Evolutionary conservation across 495 filamentous ascomycete species (phyloP).

Genomic region (Aspergillus kassunensis): DNA sequence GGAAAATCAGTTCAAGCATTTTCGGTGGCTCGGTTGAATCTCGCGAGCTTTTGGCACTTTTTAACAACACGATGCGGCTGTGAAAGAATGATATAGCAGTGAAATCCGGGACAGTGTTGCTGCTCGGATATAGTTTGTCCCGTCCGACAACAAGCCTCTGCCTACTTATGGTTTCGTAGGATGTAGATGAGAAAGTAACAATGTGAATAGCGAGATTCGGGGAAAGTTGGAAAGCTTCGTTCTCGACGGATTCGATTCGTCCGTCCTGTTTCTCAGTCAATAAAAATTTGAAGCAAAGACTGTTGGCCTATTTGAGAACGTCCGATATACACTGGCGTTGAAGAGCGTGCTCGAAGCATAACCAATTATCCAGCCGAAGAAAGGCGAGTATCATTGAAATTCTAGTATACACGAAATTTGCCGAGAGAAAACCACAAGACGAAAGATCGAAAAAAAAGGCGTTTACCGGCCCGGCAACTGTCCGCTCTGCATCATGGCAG

Average conservation of each 20-base stretch:
- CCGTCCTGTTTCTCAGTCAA: neutral
- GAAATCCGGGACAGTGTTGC: neutral
- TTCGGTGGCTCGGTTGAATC: neutral
- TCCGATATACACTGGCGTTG: too few species aligned
- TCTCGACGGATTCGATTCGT: neutral
- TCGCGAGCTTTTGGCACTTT: neutral
- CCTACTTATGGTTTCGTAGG: slow-evolving; percentile 2
- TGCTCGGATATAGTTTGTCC: slow-evolving; percentile 4
- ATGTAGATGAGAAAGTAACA: neutral
- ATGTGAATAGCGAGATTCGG: neutral
- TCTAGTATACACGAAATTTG: slow-evolving; percentile 20
- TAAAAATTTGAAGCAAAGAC: neutral
- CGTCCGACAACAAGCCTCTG: slow-evolving; percentile 4
- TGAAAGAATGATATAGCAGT: slow-evolving; percentile 1
- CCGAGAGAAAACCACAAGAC: slow-evolving; percentile 10
- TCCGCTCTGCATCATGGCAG: slow-evolving; percentile 74
- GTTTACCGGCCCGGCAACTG: slow-evolving; percentile 44
- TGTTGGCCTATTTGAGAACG: neutral
- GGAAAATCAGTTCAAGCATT: neutral
- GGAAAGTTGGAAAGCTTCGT: neutral
- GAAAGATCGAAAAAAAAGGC: slow-evolving; percentile 3
- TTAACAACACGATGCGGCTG: neutral
- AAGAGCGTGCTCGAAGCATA: neutral
- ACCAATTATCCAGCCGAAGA: slow-evolving; percentile 6
- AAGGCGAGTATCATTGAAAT: slow-evolving; percentile 18